phyloP scores from a whole-genome alignment of 495 filamentous ascomycete species.

The Alectoria sarmentosa region DNA sequence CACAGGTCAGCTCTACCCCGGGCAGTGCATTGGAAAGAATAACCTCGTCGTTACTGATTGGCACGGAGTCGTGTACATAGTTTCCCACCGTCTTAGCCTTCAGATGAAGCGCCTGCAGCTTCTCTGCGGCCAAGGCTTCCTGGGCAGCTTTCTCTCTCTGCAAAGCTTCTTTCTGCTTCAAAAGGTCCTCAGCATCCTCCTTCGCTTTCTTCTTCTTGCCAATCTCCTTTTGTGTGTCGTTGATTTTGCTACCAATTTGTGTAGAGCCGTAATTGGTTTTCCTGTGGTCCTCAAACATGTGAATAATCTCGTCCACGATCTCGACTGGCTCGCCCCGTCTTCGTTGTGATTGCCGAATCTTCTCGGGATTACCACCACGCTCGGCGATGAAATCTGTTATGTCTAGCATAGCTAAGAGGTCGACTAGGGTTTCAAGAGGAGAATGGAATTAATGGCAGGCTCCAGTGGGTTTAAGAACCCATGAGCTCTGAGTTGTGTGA shows the following conservation, averaged over 20 bases:
- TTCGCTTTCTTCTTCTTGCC: conserved; percentile 92
- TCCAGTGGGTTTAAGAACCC: neutral
- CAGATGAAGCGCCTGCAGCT: conserved; percentile 60
- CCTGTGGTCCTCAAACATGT: conserved; percentile 79
- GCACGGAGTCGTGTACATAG: conserved; percentile 86
- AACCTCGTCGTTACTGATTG: conserved; percentile 82
- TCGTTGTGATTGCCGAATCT: conserved; percentile 83
- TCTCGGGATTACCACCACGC: conserved; percentile 79
- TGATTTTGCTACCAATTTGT: conserved; percentile 75
- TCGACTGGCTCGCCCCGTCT: conserved; percentile 63
- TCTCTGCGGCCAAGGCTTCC: conserved; percentile 63
- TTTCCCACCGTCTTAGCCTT: conserved; percentile 88
- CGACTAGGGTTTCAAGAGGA: neutral
- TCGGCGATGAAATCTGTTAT: conserved; percentile 75
- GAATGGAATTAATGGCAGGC: neutral
- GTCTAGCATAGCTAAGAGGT: conserved; percentile 56
- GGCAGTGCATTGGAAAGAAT: neutral
- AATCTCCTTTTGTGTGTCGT: conserved; percentile 82
- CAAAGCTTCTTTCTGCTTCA: conserved; percentile 66
- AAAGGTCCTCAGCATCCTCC: conserved; percentile 68
- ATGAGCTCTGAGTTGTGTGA: neutral
- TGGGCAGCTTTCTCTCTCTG: conserved; percentile 74
- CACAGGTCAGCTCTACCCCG: neutral
- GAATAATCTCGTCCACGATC: conserved; percentile 83
- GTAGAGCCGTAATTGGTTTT: conserved; percentile 72